Evolutionary conservation across 73 alveolate species (phyloP).

Genomic region (Paramecium octaurelia): DNA sequence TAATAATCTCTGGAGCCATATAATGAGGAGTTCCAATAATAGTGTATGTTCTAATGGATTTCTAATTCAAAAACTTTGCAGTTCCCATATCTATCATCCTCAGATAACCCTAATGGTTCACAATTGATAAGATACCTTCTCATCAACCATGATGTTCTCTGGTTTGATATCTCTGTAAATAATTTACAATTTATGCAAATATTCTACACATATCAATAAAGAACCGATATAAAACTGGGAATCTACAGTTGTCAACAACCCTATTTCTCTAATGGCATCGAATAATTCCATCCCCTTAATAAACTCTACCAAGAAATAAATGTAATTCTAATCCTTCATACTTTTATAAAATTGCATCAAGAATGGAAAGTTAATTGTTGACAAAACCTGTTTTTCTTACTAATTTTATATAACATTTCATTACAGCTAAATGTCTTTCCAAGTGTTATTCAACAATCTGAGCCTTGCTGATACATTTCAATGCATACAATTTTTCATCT

Average conservation of each 20-base stretch:
- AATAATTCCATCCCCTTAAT: constrained; percentile 76
- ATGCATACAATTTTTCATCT: constrained; percentile 62
- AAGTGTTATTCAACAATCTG: constrained; percentile 57
- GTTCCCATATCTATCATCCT: constrained; percentile 81
- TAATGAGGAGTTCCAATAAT: constrained; percentile 79
- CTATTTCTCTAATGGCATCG: constrained; percentile 76
- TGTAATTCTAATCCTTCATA: constrained; percentile 68
- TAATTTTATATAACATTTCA: not conserved
- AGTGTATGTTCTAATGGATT: constrained; percentile 64
- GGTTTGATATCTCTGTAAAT: constrained; percentile 80
- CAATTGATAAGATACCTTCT: constrained; percentile 2
- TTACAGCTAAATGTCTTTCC: constrained; percentile 60
- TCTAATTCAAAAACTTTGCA: constrained; percentile 59
- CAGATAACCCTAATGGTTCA: constrained; percentile 39
- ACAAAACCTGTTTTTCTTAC: constrained; percentile 63
- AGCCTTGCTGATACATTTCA: constrained; percentile 68
- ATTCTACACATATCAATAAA: constrained; percentile 69
- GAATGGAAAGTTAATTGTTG: constrained; percentile 68
- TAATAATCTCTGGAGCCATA: constrained; percentile 81
- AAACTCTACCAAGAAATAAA: constrained; percentile 66
- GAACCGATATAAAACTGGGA: constrained; percentile 73
- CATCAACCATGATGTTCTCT: constrained; percentile 79
- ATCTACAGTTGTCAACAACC: constrained; percentile 59
- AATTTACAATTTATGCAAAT: constrained; percentile 71
- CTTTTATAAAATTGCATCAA: constrained; percentile 72